phyloP scores from a whole-genome alignment of 768 basidiomycete genomes.

The Xerocomus spinulosus region DNA sequence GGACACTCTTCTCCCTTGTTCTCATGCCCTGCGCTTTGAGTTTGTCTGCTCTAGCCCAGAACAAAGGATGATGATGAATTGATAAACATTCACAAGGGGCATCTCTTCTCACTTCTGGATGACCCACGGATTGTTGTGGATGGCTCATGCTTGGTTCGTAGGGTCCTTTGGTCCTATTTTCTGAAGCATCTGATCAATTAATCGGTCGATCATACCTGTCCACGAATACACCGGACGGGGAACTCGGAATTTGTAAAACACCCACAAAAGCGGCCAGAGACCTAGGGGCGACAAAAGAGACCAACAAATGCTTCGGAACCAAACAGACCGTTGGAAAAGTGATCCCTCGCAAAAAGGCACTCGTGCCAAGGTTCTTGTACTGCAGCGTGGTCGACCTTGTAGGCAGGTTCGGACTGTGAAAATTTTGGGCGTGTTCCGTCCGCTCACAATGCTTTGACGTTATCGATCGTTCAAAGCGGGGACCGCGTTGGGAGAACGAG shows the following conservation, averaged over 20 bases:
- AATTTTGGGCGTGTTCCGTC: neutral
- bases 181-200: conserved; percentile 7
- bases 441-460: conserved; percentile 14
- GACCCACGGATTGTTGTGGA: neutral
- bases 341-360: conserved; percentile 2
- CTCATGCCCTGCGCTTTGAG: conserved; percentile 4
- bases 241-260: conserved; percentile 8
- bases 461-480: conserved; percentile 14
- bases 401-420: conserved; percentile 18
- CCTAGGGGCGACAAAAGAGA: neutral
- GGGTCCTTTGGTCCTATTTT: neutral
- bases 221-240: conserved; percentile 1
- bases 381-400: conserved; percentile 13
- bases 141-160: conserved; percentile 14
- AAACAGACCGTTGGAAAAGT: neutral
- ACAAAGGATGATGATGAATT: conserved; percentile 2
- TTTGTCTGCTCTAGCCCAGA: conserved; percentile 1
- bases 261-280: neutral
- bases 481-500: conserved; percentile 8
- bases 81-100: neutral
- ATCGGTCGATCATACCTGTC: conserved; percentile 3
- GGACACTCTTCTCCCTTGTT: neutral
- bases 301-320: neutral
- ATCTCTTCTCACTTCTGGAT: conserved; percentile 2
- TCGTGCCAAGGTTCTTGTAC: neutral